Percentiles rank a stretch among this genome's conserved stretches.
These are phyloP conservation scores for Cochlearia excelsa DNA, from an alignment of 345 rosid genomes.

Conservation along the genomic window DNA sequence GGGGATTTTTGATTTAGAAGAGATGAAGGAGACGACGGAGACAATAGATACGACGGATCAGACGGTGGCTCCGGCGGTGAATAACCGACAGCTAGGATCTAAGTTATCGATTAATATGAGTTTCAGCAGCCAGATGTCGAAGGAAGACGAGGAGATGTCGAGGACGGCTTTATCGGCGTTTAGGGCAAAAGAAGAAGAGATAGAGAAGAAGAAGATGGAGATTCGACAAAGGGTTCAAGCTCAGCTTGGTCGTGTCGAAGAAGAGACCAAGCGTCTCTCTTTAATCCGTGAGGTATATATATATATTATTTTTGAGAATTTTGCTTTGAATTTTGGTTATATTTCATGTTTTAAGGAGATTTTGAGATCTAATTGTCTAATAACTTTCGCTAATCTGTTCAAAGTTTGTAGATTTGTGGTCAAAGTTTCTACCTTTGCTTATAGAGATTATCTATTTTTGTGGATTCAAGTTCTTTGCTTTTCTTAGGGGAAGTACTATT, in stretches of 20 bases:
- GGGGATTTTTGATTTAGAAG: constrained; percentile 13
- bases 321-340: constrained; percentile 24
- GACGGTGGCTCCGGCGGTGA: constrained; percentile 44
- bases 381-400: too few species aligned
- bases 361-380: too few species aligned
- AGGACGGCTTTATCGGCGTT: constrained; percentile 82
- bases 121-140: constrained; percentile 18
- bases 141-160: constrained; percentile 39
- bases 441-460: too few species aligned
- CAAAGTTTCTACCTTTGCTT: too few species aligned
- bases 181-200: constrained; percentile 96
- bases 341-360: too few species aligned
- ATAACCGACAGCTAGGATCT: constrained; percentile 52
- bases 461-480: too few species aligned
- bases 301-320: constrained; percentile 2
- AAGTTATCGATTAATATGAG: constrained; percentile 70
- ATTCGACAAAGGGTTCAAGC: constrained; percentile 60
- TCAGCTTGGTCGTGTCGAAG: too few species aligned
- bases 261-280: constrained; percentile 63
- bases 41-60: constrained; percentile 46
- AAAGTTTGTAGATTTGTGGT: too few species aligned
- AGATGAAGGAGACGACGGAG: constrained; percentile 45
- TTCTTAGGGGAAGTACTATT: too few species aligned
- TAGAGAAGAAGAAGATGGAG: constrained; percentile 87
- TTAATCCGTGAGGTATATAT: constrained; percentile 72